These are phyloP conservation scores for maize (Zea mays) DNA, from an alignment of 176 grass and related monocot species.

Conservation along the genomic window Zm-B73-REFERENCE-NAM-5.0 NC_050102.1:11337001-11337500, in stretches of 20 bases:
- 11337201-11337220: neutral
- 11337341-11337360: neutral
- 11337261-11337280: neutral
- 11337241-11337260: neutral
- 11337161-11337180: neutral
- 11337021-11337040: slow-evolving; percentile 8
- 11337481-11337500: neutral
- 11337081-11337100: slow-evolving; percentile 9
- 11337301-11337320: neutral
- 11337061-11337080: slow-evolving; percentile 25
- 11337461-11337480: neutral
- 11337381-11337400: neutral
- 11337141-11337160: slow-evolving; percentile 16
- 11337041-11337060: slow-evolving; percentile 20
- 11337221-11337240: neutral
- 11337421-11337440: neutral
- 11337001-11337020: neutral
- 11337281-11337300: neutral
- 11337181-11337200: neutral
- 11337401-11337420: neutral
- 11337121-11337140: neutral
- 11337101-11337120: slow-evolving; percentile 19
- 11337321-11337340: neutral
- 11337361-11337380: neutral
- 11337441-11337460: neutral